A percentile compares a stretch with the other conserved stretches of the same genome.
Evolutionary conservation across 495 filamentous ascomycete genomes (phyloP).

Genomic region (Penicillium cosmopolitanum): DNA sequence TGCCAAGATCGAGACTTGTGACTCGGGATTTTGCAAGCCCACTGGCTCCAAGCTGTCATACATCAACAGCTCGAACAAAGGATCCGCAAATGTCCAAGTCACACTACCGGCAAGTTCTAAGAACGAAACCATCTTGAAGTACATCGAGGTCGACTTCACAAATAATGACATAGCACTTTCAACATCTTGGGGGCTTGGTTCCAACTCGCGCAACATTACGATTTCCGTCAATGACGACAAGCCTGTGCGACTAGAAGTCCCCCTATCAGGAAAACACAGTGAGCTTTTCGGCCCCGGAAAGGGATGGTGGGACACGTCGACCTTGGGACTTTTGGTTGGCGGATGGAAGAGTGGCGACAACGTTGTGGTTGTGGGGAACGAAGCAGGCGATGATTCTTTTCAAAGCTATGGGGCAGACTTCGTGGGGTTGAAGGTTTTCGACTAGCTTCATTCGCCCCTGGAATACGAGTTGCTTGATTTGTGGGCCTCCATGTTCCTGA

Average conservation of each 20-base stretch:
- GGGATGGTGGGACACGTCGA: conserved; percentile 54
- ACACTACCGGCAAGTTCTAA: conserved; percentile 1
- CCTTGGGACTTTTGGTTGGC: conserved; percentile 44
- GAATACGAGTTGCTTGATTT: background rate
- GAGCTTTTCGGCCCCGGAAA: conserved; percentile 46
- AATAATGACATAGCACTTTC: conserved; percentile 55
- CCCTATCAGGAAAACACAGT: conserved; percentile 49
- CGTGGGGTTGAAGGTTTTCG: conserved; percentile 34
- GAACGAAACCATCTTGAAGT: conserved; percentile 31
- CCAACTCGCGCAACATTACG: conserved; percentile 52
- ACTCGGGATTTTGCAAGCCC: conserved; percentile 13
- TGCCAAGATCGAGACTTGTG: background rate
- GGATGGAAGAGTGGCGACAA: conserved; percentile 49
- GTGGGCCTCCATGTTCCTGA: too few species aligned
- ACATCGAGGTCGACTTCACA: conserved; percentile 51
- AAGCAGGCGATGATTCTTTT: conserved; percentile 28
- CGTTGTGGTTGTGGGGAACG: conserved; percentile 45
- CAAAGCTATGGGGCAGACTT: conserved; percentile 46
- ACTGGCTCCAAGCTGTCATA: conserved; percentile 1
- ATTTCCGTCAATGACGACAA: conserved; percentile 43
- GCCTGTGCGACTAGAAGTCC: conserved; percentile 50
- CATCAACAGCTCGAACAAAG: conserved; percentile 9
- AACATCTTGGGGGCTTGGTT: conserved; percentile 43
- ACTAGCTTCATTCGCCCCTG: conserved; percentile 11
- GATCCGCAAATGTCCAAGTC: conserved; percentile 26